Evolutionary conservation across 2,329 filamentous ascomycete genomes (phyloP).

Genomic region (Epichloe amarillans): DNA sequence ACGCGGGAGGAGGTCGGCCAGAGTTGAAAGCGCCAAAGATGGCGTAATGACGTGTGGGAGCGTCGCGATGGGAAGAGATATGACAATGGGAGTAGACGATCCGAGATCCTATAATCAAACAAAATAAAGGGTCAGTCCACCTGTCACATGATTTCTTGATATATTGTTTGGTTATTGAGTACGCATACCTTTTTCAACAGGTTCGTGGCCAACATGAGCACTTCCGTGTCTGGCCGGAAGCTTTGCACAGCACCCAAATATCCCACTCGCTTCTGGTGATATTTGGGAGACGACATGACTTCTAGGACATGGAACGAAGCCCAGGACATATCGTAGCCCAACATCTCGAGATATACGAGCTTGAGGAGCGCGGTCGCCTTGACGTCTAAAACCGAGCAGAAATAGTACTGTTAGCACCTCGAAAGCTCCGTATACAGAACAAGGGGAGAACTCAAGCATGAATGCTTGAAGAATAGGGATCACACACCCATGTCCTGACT

Average conservation of each 20-base stretch:
- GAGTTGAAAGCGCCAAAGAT: conserved; percentile 77
- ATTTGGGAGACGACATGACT: conserved; percentile 95
- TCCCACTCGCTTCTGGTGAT: conserved; percentile 87
- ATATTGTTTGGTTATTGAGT: not conserved
- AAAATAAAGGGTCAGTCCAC: not conserved
- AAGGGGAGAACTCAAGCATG: not conserved
- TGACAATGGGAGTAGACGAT: conserved; percentile 57
- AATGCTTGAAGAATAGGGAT: not conserved
- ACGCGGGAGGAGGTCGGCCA: conserved; percentile 75
- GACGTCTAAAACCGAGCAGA: conserved; percentile 45
- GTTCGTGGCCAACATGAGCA: conserved; percentile 95
- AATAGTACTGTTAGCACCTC: not conserved
- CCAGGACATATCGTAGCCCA: conserved; percentile 99
- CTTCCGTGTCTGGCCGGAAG: conserved; percentile 89
- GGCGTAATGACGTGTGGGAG: conserved; percentile 93
- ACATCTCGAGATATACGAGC: conserved; percentile 96
- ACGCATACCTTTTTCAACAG: conserved; percentile 76
- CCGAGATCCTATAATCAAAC: conserved; percentile 45
- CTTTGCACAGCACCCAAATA: conserved; percentile 93
- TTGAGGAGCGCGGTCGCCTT: conserved; percentile 95
- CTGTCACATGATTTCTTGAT: not conserved
- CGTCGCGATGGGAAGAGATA: conserved; percentile 74
- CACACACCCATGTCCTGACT: conserved; percentile 78
- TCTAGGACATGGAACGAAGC: conserved; percentile 96
- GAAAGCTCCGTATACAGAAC: not conserved